phyloP scores from a whole-genome alignment of 352 stramenopile genomes.

The Pythium monospermum region DNA sequence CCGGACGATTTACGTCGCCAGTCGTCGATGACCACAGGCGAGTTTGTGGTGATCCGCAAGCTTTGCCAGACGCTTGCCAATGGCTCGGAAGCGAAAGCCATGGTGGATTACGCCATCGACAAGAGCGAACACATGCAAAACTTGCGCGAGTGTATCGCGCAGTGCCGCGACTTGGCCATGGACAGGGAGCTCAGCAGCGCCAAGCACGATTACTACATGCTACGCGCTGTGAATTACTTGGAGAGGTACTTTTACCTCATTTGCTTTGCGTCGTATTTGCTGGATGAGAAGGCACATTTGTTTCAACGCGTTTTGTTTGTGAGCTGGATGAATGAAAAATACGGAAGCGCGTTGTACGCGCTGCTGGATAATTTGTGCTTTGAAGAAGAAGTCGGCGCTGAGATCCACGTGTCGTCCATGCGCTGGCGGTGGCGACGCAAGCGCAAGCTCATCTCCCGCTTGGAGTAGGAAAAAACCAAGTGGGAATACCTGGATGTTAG shows the following conservation, averaged over 20 bases:
- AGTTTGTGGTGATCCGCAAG: constrained; percentile 75
- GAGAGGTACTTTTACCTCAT: constrained; percentile 89
- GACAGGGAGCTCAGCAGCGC: constrained; percentile 56
- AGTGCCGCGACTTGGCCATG: constrained; percentile 70
- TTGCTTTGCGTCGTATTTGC: constrained; percentile 83
- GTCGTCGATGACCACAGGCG: constrained; percentile 42
- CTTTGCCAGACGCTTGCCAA: constrained; percentile 70
- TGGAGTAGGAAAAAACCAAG: constrained; percentile 42
- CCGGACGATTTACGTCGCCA: constrained; percentile 30
- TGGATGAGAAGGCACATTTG: constrained; percentile 51
- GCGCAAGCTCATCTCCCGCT: constrained; percentile 74
- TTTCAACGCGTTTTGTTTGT: constrained; percentile 69
- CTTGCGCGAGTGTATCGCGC: constrained; percentile 75
- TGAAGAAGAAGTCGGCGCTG: constrained; percentile 69
- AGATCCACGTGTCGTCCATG: constrained; percentile 81
- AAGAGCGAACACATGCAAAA: constrained; percentile 85
- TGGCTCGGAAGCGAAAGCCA: constrained; percentile 44
- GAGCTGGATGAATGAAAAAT: constrained; percentile 80
- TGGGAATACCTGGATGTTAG: not conserved
- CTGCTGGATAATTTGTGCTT: constrained; percentile 85
- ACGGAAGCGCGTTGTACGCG: constrained; percentile 79
- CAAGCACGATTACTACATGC: constrained; percentile 82
- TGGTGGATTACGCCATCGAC: constrained; percentile 74
- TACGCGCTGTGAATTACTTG: constrained; percentile 84
- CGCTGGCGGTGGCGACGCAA: constrained; percentile 86